Percentiles rank a stretch among this genome's conserved stretches.
phyloP scores from a whole-genome alignment of 2,329 filamentous ascomycete species.

The Colletotrichum eleusines region DNA sequence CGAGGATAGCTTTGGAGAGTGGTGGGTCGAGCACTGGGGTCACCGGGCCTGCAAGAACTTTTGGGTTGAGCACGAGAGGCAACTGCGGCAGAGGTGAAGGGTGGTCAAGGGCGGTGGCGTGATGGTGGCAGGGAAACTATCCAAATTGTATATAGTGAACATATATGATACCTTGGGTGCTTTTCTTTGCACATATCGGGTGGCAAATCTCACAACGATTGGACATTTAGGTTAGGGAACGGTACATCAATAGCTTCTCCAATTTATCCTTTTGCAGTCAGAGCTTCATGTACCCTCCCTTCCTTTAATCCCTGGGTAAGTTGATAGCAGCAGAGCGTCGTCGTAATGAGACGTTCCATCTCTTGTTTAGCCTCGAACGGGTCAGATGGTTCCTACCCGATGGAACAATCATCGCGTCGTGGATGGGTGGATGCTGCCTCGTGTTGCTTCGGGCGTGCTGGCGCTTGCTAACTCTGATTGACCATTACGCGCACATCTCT shows the following conservation, averaged over 20 bases:
- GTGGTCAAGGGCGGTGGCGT: background rate
- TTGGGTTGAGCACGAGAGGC: constrained; percentile 82
- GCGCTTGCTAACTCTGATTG: constrained; percentile 2
- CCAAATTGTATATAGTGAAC: constrained; percentile 18
- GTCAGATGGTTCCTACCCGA: background rate
- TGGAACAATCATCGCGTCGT: background rate
- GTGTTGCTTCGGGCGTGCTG: background rate
- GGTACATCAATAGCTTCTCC: background rate
- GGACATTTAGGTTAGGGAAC: constrained; percentile 8
- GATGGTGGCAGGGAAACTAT: background rate
- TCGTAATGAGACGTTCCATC: background rate
- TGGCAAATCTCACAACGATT: background rate
- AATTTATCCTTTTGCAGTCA: background rate
- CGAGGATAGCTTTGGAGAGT: constrained; percentile 94
- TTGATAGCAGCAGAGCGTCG: background rate
- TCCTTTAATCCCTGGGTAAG: background rate
- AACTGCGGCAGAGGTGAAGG: constrained; percentile 74
- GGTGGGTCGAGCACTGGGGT: constrained; percentile 94
- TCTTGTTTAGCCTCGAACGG: background rate
- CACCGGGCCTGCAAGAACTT: constrained; percentile 85
- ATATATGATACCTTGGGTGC: constrained; percentile 31
- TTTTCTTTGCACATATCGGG: constrained; percentile 10
- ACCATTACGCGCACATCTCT: constrained; percentile 9
- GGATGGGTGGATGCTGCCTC: background rate
- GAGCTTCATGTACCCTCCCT: background rate